Evolutionary conservation across 177 flowering plant genomes (phyloP), one percentile per base, ranked within the genome.

Genomic region (Tripterygium wilfordii): DNA sequence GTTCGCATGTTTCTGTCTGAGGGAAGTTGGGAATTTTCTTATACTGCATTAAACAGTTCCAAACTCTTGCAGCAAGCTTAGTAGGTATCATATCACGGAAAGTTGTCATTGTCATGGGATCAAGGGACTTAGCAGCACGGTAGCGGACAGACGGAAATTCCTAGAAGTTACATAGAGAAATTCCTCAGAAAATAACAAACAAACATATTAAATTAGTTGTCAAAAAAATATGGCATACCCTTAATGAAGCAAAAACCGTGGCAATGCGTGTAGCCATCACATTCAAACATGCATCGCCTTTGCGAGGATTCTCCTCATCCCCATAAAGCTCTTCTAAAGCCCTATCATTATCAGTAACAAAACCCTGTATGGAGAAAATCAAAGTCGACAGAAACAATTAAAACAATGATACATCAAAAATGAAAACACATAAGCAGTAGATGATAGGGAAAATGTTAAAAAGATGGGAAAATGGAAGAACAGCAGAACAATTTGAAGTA

Each of bases 121-220:
- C 92, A 46, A 87, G 83, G 35, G 85, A 81, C 72, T 70, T 90
- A 44, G 95, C 95, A 61, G 90, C 94, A 42, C 92, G 92, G 59
- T 81, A 94, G 26, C 95, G 96, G 50, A 94, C 96, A 52, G 36
- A 61, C 38, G 99, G 99, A 71, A 83, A 72, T 63, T 94, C 99
- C 99, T 92, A 75, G 33, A 25, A 52, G 16, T 25, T 27, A 48
- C 44, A 31, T 33, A 54, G 31, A 39, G 4, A 37, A 21, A 36
- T 46, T 40, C 45, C 42, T 50, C 28, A 47, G 43, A 45, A 57
- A 44, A 36, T 21, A 14, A 2, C 6, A 22, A 17, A 53, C 9
- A 43, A 10, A 29, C n/a, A n/a, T 16, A 8, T 9, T 16, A 8
- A 47, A 43, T 35, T 15, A 37, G 33, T 6, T 30, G 12, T 12